Conservation (phyloP, 768 basidiomycete species). For the Russula emetica region DNA sequence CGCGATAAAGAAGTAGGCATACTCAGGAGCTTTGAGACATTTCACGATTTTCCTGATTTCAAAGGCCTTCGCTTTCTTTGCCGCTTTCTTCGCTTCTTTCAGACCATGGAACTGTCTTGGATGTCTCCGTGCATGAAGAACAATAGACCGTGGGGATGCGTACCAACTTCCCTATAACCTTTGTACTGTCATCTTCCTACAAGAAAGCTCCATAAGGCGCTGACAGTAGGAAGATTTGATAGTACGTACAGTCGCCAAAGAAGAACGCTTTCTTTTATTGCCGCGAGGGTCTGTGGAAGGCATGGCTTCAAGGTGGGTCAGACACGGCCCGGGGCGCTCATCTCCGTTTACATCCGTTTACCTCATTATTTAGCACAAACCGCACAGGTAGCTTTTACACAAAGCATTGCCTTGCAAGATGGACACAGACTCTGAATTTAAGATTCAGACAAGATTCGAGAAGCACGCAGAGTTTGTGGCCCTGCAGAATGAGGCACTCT, state of each 20-base stretch:
- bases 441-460: conserved; percentile 52
- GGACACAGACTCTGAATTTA: conserved; percentile 43
- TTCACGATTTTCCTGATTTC: conserved; percentile 83
- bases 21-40: conserved; percentile 70
- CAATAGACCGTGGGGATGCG: background rate
- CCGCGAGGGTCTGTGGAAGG: conserved; percentile 7
- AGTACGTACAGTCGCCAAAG: conserved; percentile 3
- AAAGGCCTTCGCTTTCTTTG: conserved; percentile 76
- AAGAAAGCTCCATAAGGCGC: background rate
- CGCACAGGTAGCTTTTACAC: background rate
- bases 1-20: conserved; percentile 23
- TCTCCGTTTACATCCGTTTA: too few relatives aligned
- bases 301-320: background rate
- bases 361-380: too few relatives aligned
- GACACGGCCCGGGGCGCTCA: background rate
- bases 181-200: conserved; percentile 13
- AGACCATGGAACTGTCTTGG: conserved; percentile 62
- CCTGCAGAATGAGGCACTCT: conserved; percentile 48
- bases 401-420: conserved; percentile 5
- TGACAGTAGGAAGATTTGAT: background rate
- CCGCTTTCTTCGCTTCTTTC: conserved; percentile 66
- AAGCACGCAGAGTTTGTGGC: conserved; percentile 53
- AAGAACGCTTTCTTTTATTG: conserved; percentile 16
- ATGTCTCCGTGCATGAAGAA: background rate
- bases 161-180: conserved; percentile 21